phyloP scores from a whole-genome alignment of 768 basidiomycete genomes.

The Russula brevipes region DNA sequence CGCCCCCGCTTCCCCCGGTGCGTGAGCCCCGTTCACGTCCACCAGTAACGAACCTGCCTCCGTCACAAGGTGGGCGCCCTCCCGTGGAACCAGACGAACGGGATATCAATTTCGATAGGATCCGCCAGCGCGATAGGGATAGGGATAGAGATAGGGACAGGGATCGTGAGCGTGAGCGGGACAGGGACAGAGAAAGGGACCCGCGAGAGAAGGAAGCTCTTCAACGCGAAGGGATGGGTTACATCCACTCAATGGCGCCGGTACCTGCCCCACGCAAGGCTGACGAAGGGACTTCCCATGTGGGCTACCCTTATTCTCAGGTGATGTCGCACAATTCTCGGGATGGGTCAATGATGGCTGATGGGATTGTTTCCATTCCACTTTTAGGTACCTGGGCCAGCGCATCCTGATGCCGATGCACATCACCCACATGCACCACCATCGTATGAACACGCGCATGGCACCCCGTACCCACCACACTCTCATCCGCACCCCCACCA shows the following conservation, averaged over 20 bases:
- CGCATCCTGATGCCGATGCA: slow-evolving; percentile 7
- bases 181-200: slow-evolving; percentile 25
- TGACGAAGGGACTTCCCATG: slow-evolving; percentile 16
- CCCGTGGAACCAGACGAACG: slow-evolving; percentile 31
- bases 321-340: not conserved
- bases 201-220: slow-evolving; percentile 25
- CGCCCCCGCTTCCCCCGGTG: not conserved
- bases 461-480: slow-evolving; percentile 11
- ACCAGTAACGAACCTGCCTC: slow-evolving; percentile 10
- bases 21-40: slow-evolving; percentile 19
- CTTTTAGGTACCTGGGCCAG: not conserved
- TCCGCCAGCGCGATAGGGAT: slow-evolving; percentile 26
- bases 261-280: slow-evolving; percentile 16
- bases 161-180: slow-evolving; percentile 24
- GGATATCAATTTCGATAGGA: slow-evolving; percentile 31
- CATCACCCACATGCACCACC: slow-evolving; percentile 15
- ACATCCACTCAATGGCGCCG: slow-evolving; percentile 19
- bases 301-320: slow-evolving; percentile 13
- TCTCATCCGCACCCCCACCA: slow-evolving; percentile 7
- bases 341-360: not conserved
- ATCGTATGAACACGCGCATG: slow-evolving; percentile 18
- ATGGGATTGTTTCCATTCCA: not conserved
- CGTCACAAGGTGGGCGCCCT: slow-evolving; percentile 27
- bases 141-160: slow-evolving; percentile 21
- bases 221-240: slow-evolving; percentile 29